phyloP scores from a whole-genome alignment of 352 stramenopile species.

The Globisporangium sylvaticum region DNA sequence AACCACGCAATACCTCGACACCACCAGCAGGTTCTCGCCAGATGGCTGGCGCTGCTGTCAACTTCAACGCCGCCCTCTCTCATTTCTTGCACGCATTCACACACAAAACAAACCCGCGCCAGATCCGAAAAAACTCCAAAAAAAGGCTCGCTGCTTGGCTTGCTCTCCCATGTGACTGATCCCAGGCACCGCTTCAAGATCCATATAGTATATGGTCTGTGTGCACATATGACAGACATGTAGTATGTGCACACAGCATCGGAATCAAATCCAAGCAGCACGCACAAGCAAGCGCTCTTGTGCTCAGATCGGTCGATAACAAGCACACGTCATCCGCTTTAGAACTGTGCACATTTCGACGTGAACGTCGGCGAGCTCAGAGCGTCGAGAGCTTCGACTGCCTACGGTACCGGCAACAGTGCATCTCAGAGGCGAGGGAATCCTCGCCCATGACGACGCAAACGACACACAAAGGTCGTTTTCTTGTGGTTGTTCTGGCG shows the following conservation, averaged over 20 bases:
- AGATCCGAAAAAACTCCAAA: not conserved
- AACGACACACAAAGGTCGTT: not conserved
- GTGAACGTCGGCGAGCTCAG: too few relatives aligned
- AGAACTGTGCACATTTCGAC: not conserved
- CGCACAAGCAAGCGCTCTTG: too few relatives aligned
- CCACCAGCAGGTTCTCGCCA: not conserved
- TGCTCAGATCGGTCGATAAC: not conserved
- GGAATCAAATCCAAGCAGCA: not conserved
- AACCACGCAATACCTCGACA: not conserved
- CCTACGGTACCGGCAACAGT: too few relatives aligned
- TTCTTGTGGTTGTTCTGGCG: not conserved
- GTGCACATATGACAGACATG: too few relatives aligned
- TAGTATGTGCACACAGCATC: not conserved
- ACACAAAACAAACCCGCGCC: not conserved
- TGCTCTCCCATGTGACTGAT: not conserved
- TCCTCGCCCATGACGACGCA: not conserved
- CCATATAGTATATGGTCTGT: too few relatives aligned
- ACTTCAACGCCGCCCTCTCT: not conserved
- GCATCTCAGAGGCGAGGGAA: too few relatives aligned
- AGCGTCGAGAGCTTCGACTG: too few relatives aligned
- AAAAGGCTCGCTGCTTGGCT: not conserved
- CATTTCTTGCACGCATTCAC: not conserved
- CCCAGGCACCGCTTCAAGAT: not conserved
- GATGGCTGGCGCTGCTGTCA: not conserved
- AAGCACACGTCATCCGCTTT: not conserved